Evolutionary conservation across 2,329 filamentous ascomycete species (phyloP), one percentile per base, ranked within the genome.

Genomic region (Trichoderma arundinaceum): DNA sequence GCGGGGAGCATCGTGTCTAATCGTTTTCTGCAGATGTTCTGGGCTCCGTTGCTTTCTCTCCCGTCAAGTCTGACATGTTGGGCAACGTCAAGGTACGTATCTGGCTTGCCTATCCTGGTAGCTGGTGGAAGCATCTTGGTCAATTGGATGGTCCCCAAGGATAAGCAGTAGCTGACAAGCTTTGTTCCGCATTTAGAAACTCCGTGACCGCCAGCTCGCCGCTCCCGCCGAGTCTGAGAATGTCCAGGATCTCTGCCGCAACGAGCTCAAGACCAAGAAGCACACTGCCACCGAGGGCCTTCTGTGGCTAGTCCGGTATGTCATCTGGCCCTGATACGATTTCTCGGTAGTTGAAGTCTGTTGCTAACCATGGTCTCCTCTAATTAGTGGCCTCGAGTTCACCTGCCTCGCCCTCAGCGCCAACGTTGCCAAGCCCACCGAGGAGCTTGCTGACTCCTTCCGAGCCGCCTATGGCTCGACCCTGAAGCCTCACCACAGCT

Each of bases 251-350:
- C 91, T 98, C 56, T 90, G 91, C 72, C 78, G 88, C 70, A 95
- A 94, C 77, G 95, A 99, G 83, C 83, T 97, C 76, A 94, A 93
- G 83, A 85, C 87, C 68, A 94, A 94, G 84, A 94, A 95, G 80
- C 92, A 97, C 82, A 86, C 82, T 65, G 94, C 95, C 63, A 90
- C 92, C 12, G 94, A 97, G 80, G 95, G 94, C 62, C 84, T 97
- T 59, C 79, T 98, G 68, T 99, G 95, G 95, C 86, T 97, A 68
- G 85, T 90, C 71, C 91, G 94, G 92, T 96, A 84, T 68, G 84
- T 66, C 38, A 35, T 7, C 28, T 4, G n/a, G 6, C 12, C 48
- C 17, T n/a, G 12, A 15, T 28, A 7, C 51, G 10, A 39, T 28
- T 4, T 8, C 51, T 32, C 8, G 17, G 13, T 32, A 5, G 10